Evolutionary conservation across 345 rosid genomes (phyloP), one percentile per base, ranked within the genome.

Genomic region (Arabis alpina): DNA sequence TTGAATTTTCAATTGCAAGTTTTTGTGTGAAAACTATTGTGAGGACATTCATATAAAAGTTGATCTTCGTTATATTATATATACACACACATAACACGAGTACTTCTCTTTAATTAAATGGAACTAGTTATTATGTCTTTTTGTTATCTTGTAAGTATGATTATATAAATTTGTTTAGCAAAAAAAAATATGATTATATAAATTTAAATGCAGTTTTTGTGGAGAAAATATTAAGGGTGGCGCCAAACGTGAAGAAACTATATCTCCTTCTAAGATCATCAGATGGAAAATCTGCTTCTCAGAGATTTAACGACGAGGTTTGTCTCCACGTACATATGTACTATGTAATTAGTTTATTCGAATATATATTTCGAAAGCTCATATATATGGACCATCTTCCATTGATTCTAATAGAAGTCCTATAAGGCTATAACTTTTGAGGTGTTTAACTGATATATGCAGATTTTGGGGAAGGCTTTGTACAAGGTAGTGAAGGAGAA

Each of bases 201-300:
- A 40, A 15, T 56, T 55, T 24, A 3, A 61, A 28, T 76, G 82
- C 82, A 93, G 95, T 90, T 76, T 82, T 90, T 52, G 69, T 83
- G 80, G 98, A 93, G 87, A 93, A 90, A 72, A 76, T 86, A 64
- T 16, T 87, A 44, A 90, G 97, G 66, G 86, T 88, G 61, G 90
- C 91, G 50, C 97, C 97, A 16, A 86, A 90, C 58, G 84, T 90
- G 77, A 90, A 86, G 87, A 93, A 80, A 73, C 60, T 93, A 4
- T 90, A 86, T 74, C 91, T 93, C 44, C 89, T 93, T 50, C 53
- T 90, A 34, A 82, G 96, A 80, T 90, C 97, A 15, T 55, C 88
- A 11, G 89, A 86, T 64, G 71, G 81, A 15, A 86, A 86, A 66
- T 49, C 84, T 41, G 98, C 90, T 36, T 54, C 77, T 2, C 85